Evolutionary conservation across 306 rosid species (phyloP).

Genomic region (Sphenostylis stenocarpa): DNA sequence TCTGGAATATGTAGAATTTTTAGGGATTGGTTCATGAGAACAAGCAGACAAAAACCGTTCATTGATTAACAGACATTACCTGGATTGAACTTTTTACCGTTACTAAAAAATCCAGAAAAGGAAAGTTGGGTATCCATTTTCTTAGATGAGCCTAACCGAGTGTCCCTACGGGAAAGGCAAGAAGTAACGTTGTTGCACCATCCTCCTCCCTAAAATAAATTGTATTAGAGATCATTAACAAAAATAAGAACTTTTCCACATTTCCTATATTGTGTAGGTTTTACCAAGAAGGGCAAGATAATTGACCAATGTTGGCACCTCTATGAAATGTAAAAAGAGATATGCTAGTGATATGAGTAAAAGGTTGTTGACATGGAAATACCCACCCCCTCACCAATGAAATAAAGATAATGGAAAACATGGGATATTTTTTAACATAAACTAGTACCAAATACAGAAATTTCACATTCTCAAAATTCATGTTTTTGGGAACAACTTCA

Average conservation of each 20-base stretch:
- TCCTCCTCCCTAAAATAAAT: conserved; percentile 78
- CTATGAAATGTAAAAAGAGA: not conserved
- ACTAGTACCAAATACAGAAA: not conserved
- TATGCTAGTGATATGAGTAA: not conserved
- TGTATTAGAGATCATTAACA: conserved; percentile 2
- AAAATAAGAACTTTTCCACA: not conserved
- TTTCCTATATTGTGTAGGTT: not conserved
- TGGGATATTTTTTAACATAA: not conserved
- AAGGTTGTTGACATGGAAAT: not conserved
- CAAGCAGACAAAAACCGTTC: not conserved
- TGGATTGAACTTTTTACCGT: conserved; percentile 59
- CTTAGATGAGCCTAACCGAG: conserved; percentile 84
- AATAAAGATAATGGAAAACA: not conserved
- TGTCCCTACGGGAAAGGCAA: conserved; percentile 63
- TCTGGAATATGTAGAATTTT: conserved; percentile 41
- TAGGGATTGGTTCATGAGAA: not conserved
- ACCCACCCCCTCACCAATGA: not conserved
- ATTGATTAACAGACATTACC: conserved; percentile 43
- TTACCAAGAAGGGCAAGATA: not conserved
- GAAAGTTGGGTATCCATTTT: conserved; percentile 53
- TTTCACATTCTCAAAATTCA: not conserved
- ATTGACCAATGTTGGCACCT: not conserved
- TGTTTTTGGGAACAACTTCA: not conserved
- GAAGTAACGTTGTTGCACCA: conserved; percentile 86
- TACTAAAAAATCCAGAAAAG: conserved; percentile 73